A percentile compares a stretch with the other conserved stretches of the same genome.
Evolutionary conservation across 768 basidiomycete genomes (phyloP).

Genomic region (Royoungia palumana): DNA sequence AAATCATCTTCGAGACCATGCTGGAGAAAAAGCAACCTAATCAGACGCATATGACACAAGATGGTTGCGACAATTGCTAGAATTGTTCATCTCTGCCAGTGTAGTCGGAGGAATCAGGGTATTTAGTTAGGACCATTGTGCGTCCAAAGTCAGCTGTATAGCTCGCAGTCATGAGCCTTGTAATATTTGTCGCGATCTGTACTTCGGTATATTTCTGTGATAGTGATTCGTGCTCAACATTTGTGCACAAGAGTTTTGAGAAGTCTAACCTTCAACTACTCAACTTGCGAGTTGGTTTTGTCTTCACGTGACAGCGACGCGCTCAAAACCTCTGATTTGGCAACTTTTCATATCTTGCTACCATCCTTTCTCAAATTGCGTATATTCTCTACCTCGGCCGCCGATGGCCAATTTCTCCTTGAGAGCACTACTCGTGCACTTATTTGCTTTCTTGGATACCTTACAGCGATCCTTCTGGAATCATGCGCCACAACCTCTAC

Average conservation of each 20-base stretch:
- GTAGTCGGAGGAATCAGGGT: not conserved
- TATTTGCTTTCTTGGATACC: constrained; percentile 11
- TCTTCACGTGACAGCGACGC: constrained; percentile 19
- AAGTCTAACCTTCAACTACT: too few relatives aligned
- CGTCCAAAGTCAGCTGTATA: constrained; percentile 6
- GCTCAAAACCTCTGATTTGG: not conserved
- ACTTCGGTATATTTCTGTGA: too few relatives aligned
- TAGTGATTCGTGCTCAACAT: too few relatives aligned
- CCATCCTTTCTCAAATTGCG: not conserved
- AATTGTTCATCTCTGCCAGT: not conserved
- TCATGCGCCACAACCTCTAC: constrained; percentile 4
- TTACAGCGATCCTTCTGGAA: constrained; percentile 10
- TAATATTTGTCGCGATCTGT: too few relatives aligned
- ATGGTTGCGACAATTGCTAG: not conserved
- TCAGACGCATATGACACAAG: constrained; percentile 3
- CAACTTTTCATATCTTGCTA: not conserved
- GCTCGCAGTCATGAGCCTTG: not conserved
- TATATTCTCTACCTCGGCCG: not conserved
- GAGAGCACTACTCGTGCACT: constrained; percentile 11
- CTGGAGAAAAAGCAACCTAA: constrained; percentile 13
- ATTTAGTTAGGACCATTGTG: not conserved
- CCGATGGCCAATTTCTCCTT: constrained; percentile 3
- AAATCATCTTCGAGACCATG: constrained; percentile 20
- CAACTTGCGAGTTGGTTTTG: constrained; percentile 11
- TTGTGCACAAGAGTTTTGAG: too few relatives aligned